phyloP scores from a whole-genome alignment of 2,329 filamentous ascomycete species.

The Aspergillus neotritici region DNA sequence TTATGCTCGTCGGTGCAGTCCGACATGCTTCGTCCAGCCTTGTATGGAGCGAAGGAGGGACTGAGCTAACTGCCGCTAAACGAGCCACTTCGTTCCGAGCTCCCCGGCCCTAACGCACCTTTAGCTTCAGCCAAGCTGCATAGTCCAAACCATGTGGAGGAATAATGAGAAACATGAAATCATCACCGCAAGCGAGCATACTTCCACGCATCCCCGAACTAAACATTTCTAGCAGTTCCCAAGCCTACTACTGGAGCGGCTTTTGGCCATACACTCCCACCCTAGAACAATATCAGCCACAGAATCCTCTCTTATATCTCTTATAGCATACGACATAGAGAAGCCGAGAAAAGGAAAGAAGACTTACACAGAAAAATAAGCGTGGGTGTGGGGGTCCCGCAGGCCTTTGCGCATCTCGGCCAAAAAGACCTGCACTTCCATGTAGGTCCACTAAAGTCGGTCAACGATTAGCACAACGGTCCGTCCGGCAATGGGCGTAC shows the following conservation, averaged over 20 bases:
- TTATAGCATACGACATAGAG: no score
- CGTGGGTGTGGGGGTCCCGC: conserved; percentile 16
- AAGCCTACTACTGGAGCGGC: conserved; percentile 1
- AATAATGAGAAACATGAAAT: no score
- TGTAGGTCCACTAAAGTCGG: conserved; percentile 16
- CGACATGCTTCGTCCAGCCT: no score
- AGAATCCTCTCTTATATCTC: not conserved
- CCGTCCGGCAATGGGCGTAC: no score
- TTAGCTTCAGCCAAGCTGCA: not conserved
- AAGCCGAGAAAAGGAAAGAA: no score
- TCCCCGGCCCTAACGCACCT: conserved; percentile 3
- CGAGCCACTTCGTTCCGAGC: not conserved
- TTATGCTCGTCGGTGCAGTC: no score
- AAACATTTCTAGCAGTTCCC: not conserved
- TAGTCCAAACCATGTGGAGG: no score
- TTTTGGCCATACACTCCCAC: conserved; percentile 17
- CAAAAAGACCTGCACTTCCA: conserved; percentile 20
- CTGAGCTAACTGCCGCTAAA: not conserved
- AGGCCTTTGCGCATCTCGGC: conserved; percentile 19
- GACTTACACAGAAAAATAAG: conserved; percentile 21
- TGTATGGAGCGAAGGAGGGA: no score
- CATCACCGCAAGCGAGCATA: no score
- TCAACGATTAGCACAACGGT: no score
- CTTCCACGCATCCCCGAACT: no score
- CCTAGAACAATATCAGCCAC: not conserved